phyloP scores from a whole-genome alignment of 2,329 filamentous ascomycete genomes.

The Calonectria pseudoturangicola region DNA sequence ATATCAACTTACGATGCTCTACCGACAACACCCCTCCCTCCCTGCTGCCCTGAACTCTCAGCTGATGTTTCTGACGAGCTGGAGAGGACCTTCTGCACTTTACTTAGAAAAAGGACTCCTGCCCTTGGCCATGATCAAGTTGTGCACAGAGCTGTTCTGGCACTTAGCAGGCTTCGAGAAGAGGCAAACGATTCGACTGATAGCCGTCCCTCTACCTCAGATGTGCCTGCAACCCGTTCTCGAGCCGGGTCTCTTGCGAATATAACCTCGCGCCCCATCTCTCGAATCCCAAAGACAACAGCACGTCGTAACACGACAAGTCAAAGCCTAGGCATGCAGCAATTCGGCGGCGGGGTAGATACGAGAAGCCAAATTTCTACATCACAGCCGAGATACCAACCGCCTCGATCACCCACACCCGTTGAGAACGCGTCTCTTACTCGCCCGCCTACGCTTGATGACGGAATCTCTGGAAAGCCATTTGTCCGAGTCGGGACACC shows the following conservation, averaged over 20 bases:
- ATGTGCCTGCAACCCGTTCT: conserved; percentile 44
- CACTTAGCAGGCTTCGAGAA: conserved; percentile 49
- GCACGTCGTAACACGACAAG: conserved; percentile 45
- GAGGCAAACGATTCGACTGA: conserved; percentile 44
- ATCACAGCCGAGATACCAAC: conserved; percentile 47
- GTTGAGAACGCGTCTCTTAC: conserved; percentile 46
- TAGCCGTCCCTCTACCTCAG: conserved; percentile 41
- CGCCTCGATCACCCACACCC: conserved; percentile 50
- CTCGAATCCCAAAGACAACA: conserved; percentile 49
- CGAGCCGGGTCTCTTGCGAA: conserved; percentile 44
- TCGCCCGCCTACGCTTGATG: conserved; percentile 59
- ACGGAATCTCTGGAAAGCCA: conserved; percentile 73
- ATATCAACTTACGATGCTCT: conserved; percentile 55
- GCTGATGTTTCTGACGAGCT: conserved; percentile 69
- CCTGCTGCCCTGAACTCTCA: conserved; percentile 70
- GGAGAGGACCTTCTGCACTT: conserved; percentile 69
- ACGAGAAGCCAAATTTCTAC: conserved; percentile 42
- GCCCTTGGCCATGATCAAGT: conserved; percentile 66
- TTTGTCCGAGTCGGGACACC: conserved; percentile 69
- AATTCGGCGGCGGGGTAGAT: conserved; percentile 41
- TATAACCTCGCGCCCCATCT: conserved; percentile 42
- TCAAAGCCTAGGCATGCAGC: conserved; percentile 34
- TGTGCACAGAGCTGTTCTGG: conserved; percentile 66
- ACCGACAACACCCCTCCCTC: conserved; percentile 57
- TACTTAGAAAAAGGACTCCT: conserved; percentile 64